Base-by-base conservation (phyloP, 2,329 filamentous ascomycete species). In the Stemphylium lycopersici region DNA sequence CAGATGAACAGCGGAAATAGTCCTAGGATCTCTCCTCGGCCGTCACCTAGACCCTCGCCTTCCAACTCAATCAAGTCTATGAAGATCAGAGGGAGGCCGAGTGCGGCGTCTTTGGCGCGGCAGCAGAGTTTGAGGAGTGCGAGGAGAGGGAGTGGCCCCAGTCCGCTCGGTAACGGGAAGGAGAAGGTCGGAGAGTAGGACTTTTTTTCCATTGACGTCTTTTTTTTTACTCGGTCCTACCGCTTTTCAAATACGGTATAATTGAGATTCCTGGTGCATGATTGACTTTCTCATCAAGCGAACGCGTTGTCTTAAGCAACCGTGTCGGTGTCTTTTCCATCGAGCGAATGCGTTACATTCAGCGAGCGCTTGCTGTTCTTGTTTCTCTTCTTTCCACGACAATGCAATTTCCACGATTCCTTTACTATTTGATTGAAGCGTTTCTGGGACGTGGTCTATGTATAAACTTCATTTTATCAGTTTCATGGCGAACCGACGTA, bases 31-130 rank as follows among this genome's bases (percentile, higher is more conserved):
- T 57, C 58, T 3, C 61, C 61, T 3, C 49, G 58, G 3, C 18
- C 56, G 7, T 56, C 48, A 0, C 68, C 67, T 0, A 29, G 61
- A 18, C 68, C 67, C 0, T 61, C 56, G 1, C 68, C 66, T 0
- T 52, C 52, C 4, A 59, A 64, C 3, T 65, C 61, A 0, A 66
- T 70, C 48, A 66, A 61, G 53, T 62, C 57, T 3, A 42, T 72
- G 32, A 73, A 71, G 49, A 46, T 71, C n/a, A 37, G 70, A 8
- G 29, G 16, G 0, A 68, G 63, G 39, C 18, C 36, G 2, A 70
- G 68, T 29, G 53, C 52, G 3, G 40, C 54, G 1, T 65, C 59
- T 1, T 32, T 69, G 39, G 42, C 31, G 2, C 37, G 55, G 4
- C 56, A 55, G 20, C 51, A 53, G 11, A 51, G 45, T 32, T 1